Base-by-base conservation (phyloP, 257 asterid genomes). In the Paulownia fortunei region DNA sequence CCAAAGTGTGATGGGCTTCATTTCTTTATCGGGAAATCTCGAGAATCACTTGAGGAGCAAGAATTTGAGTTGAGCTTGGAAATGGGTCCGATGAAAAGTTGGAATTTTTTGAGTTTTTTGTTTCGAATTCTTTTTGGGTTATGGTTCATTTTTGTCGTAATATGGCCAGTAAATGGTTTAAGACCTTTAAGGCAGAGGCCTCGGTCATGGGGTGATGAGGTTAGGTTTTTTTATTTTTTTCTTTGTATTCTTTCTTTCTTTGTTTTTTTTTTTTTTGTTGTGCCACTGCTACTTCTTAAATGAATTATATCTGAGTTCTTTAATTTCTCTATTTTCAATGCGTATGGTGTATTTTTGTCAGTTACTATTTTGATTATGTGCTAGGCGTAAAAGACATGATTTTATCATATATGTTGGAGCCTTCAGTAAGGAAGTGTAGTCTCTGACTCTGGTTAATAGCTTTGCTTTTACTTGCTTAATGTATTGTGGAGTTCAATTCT, bases 121-220 rank as follows among this genome's bases (percentile, higher is more conserved):
- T 71, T 78, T 55, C 84, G 87, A 62, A 44, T 84, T 76, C 69
- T 83, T 13, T 82, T 86, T 30, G 92, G 91, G 71, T 86, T 85
- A 47, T 92, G 91, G 89, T 79, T 83, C 51, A 23, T 87, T 77
- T 80, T 76, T 11, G 37, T 77, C 58, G 84, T 77, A 80, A 69
- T 73, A 54, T 79, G 70, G 73, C 92, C 96, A 6, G 97, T 85
- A 26, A 76, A 81, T 74, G 89, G 92, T 36, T 82, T 96, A 34
- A 92, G 99, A 74, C 99, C 99, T 70, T 83, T 96, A 49, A 88
- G 97, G 84, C 94, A 96, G 87, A 85, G 89, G 84, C 77, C 86
- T 64, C 89, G 86, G 73, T 85, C 97, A 5, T 96, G 98, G 99
- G 94, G 98, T 41, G 99, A 96, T 78, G 98, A 96, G 97, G 99